Base-by-base conservation (phyloP, 495 filamentous ascomycete species). In the Penicillium angulare region DNA sequence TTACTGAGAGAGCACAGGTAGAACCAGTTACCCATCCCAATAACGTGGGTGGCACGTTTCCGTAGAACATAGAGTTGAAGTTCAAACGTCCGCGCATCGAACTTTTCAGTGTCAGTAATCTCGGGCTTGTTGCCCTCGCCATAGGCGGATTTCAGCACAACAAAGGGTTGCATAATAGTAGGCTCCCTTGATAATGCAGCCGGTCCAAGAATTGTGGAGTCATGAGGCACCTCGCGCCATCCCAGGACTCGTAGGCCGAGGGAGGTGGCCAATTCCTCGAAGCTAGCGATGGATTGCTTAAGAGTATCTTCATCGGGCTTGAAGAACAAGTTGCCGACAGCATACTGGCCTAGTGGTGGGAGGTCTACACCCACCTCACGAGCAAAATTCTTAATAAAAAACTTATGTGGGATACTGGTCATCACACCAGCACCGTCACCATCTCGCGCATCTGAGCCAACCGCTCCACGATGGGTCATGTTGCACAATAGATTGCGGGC, bases 401-500 rank as follows among this genome's bases (percentile, higher is more conserved):
- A 99, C 68, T 86, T 95, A 78, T 99, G 93, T 13, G 93, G 93
- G 60, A 99, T 96, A 31, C 92, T 97, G 50, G 93, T 97, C 93
- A 99, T 99, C 56, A 97, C 92, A 78, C 93, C 93, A 53, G 93
- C 93, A 68, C 93, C 93, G 61, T 99, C 93, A 59, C 93, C 93
- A 69, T 99, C 93, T 71, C 93, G 87, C 48, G 89, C 91, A 78
- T 99, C 93, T 9, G 93, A 97, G 49, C 93, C 93, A 61, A 99
- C 93, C 47, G 93, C 93, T 75, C 93, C 93, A 66, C 93, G 86
- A 76, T 99, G 93, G 80, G 93, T 97, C 93, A 99, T 99, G 79
- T 99, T 99, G 76, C 95, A 99, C 49, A 99, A 84, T 35, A 99
- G 80, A 67, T 90, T 92, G 53, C 89, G 87, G 44, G 93, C 90